Percentiles rank a stretch among this genome's conserved stretches.
Evolutionary conservation across 306 rosid species (phyloP).

Genomic region (Benincasa hispida): DNA sequence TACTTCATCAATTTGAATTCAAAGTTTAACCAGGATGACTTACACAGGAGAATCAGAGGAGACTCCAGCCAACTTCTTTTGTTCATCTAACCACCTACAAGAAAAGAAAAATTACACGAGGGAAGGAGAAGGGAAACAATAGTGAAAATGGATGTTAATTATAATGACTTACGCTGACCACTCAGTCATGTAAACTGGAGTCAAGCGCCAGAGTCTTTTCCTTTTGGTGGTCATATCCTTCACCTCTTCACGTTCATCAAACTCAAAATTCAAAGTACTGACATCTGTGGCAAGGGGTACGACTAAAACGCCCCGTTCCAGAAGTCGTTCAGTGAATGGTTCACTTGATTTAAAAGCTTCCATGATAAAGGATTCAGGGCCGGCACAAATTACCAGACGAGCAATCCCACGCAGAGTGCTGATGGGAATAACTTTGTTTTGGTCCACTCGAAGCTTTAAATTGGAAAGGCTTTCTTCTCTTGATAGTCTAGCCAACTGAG

Average conservation of each 20-base stretch:
- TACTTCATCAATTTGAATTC: background rate
- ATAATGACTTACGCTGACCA: slow-evolving; percentile 61
- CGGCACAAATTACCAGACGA: slow-evolving; percentile 82
- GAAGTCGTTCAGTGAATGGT: slow-evolving; percentile 59
- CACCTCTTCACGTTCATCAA: slow-evolving; percentile 46
- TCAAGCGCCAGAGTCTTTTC: slow-evolving; percentile 81
- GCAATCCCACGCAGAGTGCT: slow-evolving; percentile 70
- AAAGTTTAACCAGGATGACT: slow-evolving; percentile 17
- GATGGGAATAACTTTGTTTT: slow-evolving; percentile 49
- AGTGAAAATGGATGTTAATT: background rate
- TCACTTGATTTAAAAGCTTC: slow-evolving; percentile 65
- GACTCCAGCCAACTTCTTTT: slow-evolving; percentile 74
- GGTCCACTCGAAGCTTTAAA: slow-evolving; percentile 67
- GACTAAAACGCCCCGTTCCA: slow-evolving; percentile 84
- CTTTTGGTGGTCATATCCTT: slow-evolving; percentile 37
- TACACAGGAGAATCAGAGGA: slow-evolving; percentile 87
- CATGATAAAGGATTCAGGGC: slow-evolving; percentile 47
- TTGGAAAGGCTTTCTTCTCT: slow-evolving; percentile 78
- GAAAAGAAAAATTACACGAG: background rate
- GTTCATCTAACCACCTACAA: slow-evolving; percentile 79
- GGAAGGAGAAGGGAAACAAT: background rate
- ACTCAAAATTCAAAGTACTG: slow-evolving; percentile 38
- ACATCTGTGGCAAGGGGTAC: slow-evolving; percentile 70
- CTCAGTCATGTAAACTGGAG: slow-evolving; percentile 40
- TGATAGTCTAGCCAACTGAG: slow-evolving; percentile 63